Percentiles rank a stretch among this genome's conserved stretches.
Conservation (phyloP, 2,329 filamentous ascomycete species). For the Fusarium neocosmosporiellum region DNA sequence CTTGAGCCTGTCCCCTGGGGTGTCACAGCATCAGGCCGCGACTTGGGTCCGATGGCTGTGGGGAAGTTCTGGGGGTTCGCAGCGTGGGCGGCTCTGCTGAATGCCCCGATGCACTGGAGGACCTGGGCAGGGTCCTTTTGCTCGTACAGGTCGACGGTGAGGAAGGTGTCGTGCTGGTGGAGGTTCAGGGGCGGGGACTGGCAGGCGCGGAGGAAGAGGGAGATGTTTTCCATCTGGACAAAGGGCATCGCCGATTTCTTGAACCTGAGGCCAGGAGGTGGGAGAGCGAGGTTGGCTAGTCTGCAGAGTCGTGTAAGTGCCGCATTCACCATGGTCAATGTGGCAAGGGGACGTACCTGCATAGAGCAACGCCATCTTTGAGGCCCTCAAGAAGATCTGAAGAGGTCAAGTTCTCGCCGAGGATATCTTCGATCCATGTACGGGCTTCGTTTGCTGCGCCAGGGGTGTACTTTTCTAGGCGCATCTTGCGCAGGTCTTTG, state of each 20-base stretch:
- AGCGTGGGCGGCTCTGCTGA: slow-evolving; percentile 85
- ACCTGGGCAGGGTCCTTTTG: slow-evolving; percentile 96
- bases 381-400: slow-evolving; percentile 86
- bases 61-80: slow-evolving; percentile 81
- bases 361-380: slow-evolving; percentile 91
- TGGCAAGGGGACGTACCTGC: slow-evolving; percentile 72
- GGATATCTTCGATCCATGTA: slow-evolving; percentile 83
- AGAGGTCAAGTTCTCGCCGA: slow-evolving; percentile 78
- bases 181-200: slow-evolving; percentile 86
- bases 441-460: slow-evolving; percentile 87
- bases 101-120: slow-evolving; percentile 89
- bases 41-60: slow-evolving; percentile 78
- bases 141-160: slow-evolving; percentile 97
- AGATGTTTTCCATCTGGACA: slow-evolving; percentile 99
- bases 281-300: slow-evolving; percentile 82
- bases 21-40: slow-evolving; percentile 68
- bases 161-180: slow-evolving; percentile 93
- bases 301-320: slow-evolving; percentile 56
- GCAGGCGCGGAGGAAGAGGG: slow-evolving; percentile 91
- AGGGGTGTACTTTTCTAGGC: slow-evolving; percentile 92
- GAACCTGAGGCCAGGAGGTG: slow-evolving; percentile 84
- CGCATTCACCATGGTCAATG: slow-evolving; percentile 15
- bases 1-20: slow-evolving; percentile 71
- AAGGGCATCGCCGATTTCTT: slow-evolving; percentile 96
- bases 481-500: slow-evolving; percentile 93